phyloP scores from a whole-genome alignment of 805 yeast species.

The Ascoidea asiatica region DNA sequence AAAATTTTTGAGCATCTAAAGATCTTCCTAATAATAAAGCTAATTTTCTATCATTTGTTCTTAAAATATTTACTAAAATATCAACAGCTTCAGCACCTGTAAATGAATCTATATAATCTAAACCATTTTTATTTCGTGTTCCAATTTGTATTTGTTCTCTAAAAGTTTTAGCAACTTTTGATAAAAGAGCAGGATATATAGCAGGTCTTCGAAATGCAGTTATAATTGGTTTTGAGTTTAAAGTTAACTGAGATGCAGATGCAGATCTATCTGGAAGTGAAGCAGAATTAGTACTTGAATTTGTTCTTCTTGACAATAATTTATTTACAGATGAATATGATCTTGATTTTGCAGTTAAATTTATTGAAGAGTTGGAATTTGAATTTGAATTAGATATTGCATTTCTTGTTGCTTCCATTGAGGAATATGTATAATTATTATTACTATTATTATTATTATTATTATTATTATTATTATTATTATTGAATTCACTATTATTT shows the following conservation, averaged over 20 bases:
- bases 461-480: too few relatives aligned
- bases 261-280: not conserved
- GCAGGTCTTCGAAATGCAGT: slow-evolving; percentile 30
- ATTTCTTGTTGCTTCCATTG: too few relatives aligned
- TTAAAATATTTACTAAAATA: slow-evolving; percentile 67
- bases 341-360: not conserved
- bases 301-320: not conserved
- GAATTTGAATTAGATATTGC: not conserved
- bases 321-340: not conserved
- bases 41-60: slow-evolving; percentile 83
- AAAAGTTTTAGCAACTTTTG: slow-evolving; percentile 72
- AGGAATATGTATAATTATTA: not conserved
- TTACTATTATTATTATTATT: too few relatives aligned
- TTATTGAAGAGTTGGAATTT: not conserved
- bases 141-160: slow-evolving; percentile 56
- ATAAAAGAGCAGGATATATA: slow-evolving; percentile 82
- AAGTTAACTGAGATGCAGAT: slow-evolving; percentile 17
- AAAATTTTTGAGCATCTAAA: slow-evolving; percentile 84
- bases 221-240: not conserved
- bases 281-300: not conserved
- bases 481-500: not conserved
- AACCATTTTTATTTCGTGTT: slow-evolving; percentile 78
- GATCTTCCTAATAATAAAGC: slow-evolving; percentile 85
- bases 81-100: slow-evolving; percentile 93
- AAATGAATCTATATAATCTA: slow-evolving; percentile 84